A percentile compares a stretch with the other conserved stretches of the same genome.
Evolutionary conservation across 805 yeast species (phyloP).

Genomic region (Hanseniaspora valbyensis): DNA sequence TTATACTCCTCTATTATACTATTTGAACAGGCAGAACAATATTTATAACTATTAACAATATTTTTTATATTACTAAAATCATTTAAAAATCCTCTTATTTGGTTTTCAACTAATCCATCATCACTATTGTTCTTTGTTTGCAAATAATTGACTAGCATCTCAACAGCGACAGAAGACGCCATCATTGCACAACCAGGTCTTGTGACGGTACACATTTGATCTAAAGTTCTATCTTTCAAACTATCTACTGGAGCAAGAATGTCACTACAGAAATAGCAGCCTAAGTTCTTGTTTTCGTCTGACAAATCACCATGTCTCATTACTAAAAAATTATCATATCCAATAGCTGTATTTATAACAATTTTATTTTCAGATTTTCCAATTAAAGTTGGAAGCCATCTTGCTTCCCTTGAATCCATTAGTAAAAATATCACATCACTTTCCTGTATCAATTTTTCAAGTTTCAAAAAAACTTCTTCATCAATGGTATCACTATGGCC

Average conservation of each 20-base stretch:
- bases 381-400: conserved; percentile 94
- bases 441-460: conserved; percentile 43
- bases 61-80: conserved; percentile 54
- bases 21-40: conserved; percentile 80
- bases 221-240: conserved; percentile 74
- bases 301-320: conserved; percentile 73
- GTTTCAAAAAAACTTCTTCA: conserved; percentile 38
- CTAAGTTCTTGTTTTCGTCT: conserved; percentile 38
- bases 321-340: conserved; percentile 85
- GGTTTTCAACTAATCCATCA: conserved; percentile 36
- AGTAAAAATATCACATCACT: conserved; percentile 73
- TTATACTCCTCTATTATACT: conserved; percentile 43
- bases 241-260: conserved; percentile 90
- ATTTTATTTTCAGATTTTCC: conserved; percentile 56
- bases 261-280: conserved; percentile 94
- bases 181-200: conserved; percentile 89
- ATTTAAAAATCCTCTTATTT: conserved; percentile 74
- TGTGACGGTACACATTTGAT: conserved; percentile 98
- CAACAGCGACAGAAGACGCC: conserved; percentile 82
- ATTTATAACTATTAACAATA: conserved; percentile 57
- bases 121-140: conserved; percentile 41
- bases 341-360: conserved; percentile 86
- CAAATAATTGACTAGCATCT: conserved; percentile 58
- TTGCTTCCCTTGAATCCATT: conserved; percentile 89
- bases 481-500: conserved; percentile 74